Evolutionary conservation across 805 yeast genomes (phyloP).

Genomic region (Nakazawaea populi): DNA sequence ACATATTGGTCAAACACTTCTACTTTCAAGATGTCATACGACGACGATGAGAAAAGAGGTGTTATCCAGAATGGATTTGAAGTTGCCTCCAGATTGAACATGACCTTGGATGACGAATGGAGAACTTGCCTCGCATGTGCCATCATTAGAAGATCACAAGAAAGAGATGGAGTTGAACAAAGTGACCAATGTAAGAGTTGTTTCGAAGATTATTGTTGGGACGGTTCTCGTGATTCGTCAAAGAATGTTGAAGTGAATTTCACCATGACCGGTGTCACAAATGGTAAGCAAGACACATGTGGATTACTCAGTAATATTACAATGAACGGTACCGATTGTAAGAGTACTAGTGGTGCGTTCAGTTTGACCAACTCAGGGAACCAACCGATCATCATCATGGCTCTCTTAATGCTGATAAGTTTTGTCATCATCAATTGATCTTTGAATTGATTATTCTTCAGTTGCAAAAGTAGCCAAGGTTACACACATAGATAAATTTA

Average conservation of each 20-base stretch:
- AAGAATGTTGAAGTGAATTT: conserved; percentile 23
- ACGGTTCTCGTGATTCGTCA: conserved; percentile 32
- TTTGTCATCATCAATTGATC: neutral
- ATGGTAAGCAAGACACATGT: conserved; percentile 16
- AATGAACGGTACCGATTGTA: conserved; percentile 15
- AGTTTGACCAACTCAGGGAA: neutral
- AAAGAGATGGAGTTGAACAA: conserved; percentile 54
- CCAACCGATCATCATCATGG: neutral
- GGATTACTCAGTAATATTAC: conserved; percentile 13
- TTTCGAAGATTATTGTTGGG: conserved; percentile 74
- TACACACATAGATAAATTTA: no score
- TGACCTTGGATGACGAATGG: conserved; percentile 66
- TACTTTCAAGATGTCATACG: conserved; percentile 61
- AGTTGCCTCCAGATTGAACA: conserved; percentile 56
- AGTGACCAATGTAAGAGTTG: conserved; percentile 69
- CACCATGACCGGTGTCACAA: conserved; percentile 33
- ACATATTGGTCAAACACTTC: conserved; percentile 65
- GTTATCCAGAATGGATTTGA: conserved; percentile 75
- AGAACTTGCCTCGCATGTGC: conserved; percentile 79
- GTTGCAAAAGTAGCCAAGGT: no score
- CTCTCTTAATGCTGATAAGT: neutral
- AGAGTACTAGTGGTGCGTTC: conserved; percentile 16
- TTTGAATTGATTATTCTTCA: no score
- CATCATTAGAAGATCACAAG: conserved; percentile 70
- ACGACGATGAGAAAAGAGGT: conserved; percentile 46